phyloP scores from a whole-genome alignment of 2,329 filamentous ascomycete species.

The Westerdykella aurantiaca region DNA sequence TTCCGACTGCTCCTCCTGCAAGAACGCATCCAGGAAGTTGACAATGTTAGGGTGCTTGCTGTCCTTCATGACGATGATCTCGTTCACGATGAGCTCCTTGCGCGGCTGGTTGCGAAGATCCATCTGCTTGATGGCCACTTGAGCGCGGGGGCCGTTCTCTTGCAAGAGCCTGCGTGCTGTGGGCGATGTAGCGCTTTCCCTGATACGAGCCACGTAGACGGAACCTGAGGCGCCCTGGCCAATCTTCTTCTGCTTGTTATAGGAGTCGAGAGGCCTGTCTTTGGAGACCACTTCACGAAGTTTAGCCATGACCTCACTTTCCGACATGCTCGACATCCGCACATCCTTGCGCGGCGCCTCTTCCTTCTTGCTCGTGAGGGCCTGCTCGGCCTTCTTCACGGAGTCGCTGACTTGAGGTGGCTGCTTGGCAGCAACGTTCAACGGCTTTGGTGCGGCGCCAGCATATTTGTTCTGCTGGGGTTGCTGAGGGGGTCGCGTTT shows the following conservation, averaged over 20 bases:
- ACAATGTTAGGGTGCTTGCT: constrained; percentile 98
- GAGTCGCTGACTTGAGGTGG: constrained; percentile 55
- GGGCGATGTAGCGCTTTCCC: constrained; percentile 75
- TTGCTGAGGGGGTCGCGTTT: constrained; percentile 38
- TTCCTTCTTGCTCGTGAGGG: constrained; percentile 70
- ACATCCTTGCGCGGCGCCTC: constrained; percentile 81
- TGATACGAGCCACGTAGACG: constrained; percentile 94
- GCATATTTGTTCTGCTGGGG: constrained; percentile 31
- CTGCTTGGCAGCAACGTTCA: constrained; percentile 47
- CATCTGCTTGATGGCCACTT: constrained; percentile 99
- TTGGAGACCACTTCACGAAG: constrained; percentile 92
- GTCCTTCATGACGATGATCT: constrained; percentile 99
- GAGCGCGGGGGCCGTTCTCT: constrained; percentile 71
- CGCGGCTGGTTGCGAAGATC: constrained; percentile 93
- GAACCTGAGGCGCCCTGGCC: constrained; percentile 96
- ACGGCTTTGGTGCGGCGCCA: constrained; percentile 50
- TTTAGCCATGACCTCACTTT: constrained; percentile 94
- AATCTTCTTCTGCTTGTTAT: constrained; percentile 99
- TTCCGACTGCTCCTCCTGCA: constrained; percentile 89
- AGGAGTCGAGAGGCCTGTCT: constrained; percentile 88
- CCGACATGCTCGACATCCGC: constrained; percentile 97
- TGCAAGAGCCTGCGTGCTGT: constrained; percentile 73
- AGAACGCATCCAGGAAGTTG: constrained; percentile 94
- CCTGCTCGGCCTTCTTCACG: constrained; percentile 84
- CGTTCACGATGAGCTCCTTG: constrained; percentile 98